Conservation (phyloP, 2,329 filamentous ascomycete species). For the Talaromyces piceae region DNA sequence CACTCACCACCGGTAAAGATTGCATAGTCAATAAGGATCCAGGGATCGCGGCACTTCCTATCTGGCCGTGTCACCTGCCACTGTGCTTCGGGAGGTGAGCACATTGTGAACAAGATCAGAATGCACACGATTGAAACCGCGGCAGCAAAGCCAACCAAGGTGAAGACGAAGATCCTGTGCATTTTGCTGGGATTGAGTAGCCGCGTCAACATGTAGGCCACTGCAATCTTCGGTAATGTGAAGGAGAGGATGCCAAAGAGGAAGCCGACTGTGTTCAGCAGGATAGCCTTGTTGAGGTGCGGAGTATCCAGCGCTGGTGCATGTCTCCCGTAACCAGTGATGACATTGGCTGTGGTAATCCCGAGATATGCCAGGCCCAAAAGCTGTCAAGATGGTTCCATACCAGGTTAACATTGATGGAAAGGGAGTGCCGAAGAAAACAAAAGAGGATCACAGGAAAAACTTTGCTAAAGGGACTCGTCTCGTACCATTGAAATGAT, state of each 20-base stretch:
- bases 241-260: conserved; percentile 21
- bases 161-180: conserved; percentile 13
- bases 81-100: conserved; percentile 28
- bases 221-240: conserved; percentile 18
- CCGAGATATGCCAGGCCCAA: conserved; percentile 28
- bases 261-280: conserved; percentile 18
- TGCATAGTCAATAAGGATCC: conserved; percentile 31
- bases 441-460: neutral
- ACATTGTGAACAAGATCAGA: conserved; percentile 34
- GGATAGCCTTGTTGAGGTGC: conserved; percentile 14
- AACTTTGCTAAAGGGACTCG: too few species aligned
- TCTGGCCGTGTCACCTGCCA: conserved; percentile 26
- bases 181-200: conserved; percentile 15
- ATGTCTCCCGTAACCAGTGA: conserved; percentile 35
- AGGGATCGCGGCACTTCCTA: conserved; percentile 26
- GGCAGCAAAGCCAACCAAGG: conserved; percentile 23
- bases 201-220: conserved; percentile 18
- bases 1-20: conserved; percentile 32
- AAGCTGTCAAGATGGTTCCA: conserved; percentile 18
- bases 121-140: conserved; percentile 25
- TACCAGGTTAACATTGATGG: neutral
- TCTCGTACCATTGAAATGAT: conserved; percentile 20
- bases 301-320: conserved; percentile 20
- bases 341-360: conserved; percentile 28
- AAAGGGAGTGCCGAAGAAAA: neutral